These are phyloP conservation scores for Exidia glandulosa DNA, from an alignment of 768 basidiomycete species.

Conservation along the genomic window DNA sequence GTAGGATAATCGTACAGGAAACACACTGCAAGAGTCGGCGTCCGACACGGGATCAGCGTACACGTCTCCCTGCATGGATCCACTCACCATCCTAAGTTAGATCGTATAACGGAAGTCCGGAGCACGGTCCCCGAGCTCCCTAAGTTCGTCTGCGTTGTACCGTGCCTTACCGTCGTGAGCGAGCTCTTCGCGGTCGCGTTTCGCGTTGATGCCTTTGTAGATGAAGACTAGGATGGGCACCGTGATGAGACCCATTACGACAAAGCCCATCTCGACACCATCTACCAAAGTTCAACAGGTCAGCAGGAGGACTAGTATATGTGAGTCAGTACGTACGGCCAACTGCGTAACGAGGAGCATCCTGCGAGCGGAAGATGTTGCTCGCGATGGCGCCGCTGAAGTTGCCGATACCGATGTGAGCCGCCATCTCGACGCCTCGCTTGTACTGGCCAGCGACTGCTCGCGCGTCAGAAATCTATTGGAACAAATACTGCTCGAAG, in stretches of 20 bases:
- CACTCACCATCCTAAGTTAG: too few species aligned
- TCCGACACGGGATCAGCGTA: too few species aligned
- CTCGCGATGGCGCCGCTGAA: constrained; percentile 53
- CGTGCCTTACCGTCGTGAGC: constrained; percentile 8
- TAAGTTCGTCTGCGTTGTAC: constrained; percentile 16
- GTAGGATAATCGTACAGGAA: too few species aligned
- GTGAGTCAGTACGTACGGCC: constrained; percentile 33
- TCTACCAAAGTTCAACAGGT: constrained; percentile 29
- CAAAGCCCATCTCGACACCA: constrained; percentile 54
- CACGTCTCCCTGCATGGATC: too few species aligned
- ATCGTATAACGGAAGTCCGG: constrained; percentile 52
- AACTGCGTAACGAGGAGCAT: constrained; percentile 47
- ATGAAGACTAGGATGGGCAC: constrained; percentile 36
- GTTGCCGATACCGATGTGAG: constrained; percentile 60
- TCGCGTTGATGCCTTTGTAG: constrained; percentile 46
- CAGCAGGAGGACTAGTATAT: background rate
- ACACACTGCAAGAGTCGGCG: too few species aligned
- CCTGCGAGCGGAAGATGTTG: constrained; percentile 49
- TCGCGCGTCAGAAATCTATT: background rate
- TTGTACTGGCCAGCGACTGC: constrained; percentile 52
- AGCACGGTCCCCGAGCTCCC: constrained; percentile 45
- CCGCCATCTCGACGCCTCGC: constrained; percentile 53
- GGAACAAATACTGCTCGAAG: background rate
- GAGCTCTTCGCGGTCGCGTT: constrained; percentile 27
- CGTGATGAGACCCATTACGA: constrained; percentile 49